These are phyloP conservation scores for Populus hybrid DNA, from an alignment of 441 rosid species.

Conservation along the genomic window DNA sequence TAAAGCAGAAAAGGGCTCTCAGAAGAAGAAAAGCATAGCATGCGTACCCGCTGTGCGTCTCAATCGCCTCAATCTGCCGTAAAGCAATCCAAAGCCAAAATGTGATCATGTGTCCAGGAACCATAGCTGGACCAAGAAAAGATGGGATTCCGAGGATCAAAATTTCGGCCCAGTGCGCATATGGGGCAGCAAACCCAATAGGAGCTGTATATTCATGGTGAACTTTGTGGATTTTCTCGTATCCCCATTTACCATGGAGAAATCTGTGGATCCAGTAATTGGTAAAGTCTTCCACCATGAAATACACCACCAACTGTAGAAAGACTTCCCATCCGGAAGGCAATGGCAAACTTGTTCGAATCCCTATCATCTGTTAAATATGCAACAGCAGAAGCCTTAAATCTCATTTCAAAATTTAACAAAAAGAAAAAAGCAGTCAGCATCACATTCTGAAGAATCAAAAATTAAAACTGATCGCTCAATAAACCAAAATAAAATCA, in stretches of 20 bases:
- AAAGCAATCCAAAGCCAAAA: slow-evolving; percentile 73
- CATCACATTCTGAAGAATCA: background rate
- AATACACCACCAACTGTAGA: slow-evolving; percentile 61
- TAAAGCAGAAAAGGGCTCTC: slow-evolving; percentile 26
- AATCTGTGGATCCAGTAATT: slow-evolving; percentile 79
- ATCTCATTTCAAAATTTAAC: background rate
- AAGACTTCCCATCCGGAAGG: slow-evolving; percentile 61
- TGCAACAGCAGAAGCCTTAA: background rate
- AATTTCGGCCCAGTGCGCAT: slow-evolving; percentile 75
- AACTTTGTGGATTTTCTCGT: slow-evolving; percentile 66
- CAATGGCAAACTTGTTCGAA: slow-evolving; percentile 57
- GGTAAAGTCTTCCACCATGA: slow-evolving; percentile 65
- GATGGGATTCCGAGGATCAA: slow-evolving; percentile 73
- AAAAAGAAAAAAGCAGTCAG: background rate
- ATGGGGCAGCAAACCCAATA: slow-evolving; percentile 63
- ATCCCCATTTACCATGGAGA: slow-evolving; percentile 71
- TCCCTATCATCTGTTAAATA: slow-evolving; percentile 44
- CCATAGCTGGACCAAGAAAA: slow-evolving; percentile 72
- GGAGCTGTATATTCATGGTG: slow-evolving; percentile 79
- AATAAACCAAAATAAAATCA: too few relatives aligned
- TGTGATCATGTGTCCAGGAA: slow-evolving; percentile 69
- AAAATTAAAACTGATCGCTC: background rate
- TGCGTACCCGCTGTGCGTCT: slow-evolving; percentile 80
- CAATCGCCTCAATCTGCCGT: slow-evolving; percentile 71
- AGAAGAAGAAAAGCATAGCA: slow-evolving; percentile 28